Evolutionary conservation across 768 basidiomycete species (phyloP), one percentile per base, ranked within the genome.

Genomic region (Xanthoconium purpureum): DNA sequence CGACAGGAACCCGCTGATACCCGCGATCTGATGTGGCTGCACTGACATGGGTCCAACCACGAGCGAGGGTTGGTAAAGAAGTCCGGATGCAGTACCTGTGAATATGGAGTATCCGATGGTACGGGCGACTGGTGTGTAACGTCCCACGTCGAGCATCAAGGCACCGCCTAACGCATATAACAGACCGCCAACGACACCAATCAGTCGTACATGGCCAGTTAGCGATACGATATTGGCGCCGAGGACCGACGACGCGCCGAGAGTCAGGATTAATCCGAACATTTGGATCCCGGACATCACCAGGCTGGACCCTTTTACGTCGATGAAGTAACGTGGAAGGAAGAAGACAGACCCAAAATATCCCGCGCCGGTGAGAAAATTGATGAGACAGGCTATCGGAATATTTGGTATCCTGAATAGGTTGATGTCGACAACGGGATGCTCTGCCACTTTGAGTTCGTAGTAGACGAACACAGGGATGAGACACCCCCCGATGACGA

Each of bases 291-390:
- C 72, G 0, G 72, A 72, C 35, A 54, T 63, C 38, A 74, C 66
- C 45, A 74, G 54, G 48, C 50, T 62, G 35, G 71, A 74, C 17
- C 66, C 61, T 37, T 72, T 73, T 59, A 73, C 54, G 48, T 74
- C 73, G 58, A 75, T 75, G 47, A 73, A 74, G 56, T 74, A 73
- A 38, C 71, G 73, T n/a, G 72, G 72, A 28, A 73, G 66, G 58
- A 75, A 73, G 57, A 75, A 73, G 54, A 74, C 72, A 14, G 64
- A 63, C 10, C 72, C 72, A 52, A 73, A 74, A 59, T 72, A 74
- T 18, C 72, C 72, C 14, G 73, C 73, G 43, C 73, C 72, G 0
- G 72, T 74, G 46, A 73, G 69, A 58, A 73, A 74, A 49, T 74
- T 74, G 59, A 73, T 72, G 51, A 75, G 61, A 53, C 72, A 74